These are phyloP conservation scores for Camelina sativa DNA, from an alignment of 345 rosid species.

Conservation along the genomic window DNA sequence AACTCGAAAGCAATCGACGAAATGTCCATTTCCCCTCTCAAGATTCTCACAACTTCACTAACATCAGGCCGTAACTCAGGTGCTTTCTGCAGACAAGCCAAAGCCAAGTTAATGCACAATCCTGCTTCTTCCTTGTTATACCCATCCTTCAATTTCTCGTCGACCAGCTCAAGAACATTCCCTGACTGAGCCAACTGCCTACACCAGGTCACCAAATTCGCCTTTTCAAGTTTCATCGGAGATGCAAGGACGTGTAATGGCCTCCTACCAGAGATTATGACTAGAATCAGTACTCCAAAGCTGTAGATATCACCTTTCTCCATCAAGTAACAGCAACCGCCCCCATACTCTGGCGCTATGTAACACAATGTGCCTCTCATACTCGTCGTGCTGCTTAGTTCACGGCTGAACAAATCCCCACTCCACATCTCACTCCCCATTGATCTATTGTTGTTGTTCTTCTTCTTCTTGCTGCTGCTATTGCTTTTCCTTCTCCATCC, in stretches of 20 bases:
- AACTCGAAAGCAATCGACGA: conserved; percentile 72
- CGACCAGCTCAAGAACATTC: conserved; percentile 82
- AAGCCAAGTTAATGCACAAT: conserved; percentile 86
- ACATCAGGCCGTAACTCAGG: conserved; percentile 91
- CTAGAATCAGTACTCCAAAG: conserved; percentile 89
- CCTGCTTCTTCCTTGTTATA: conserved; percentile 79
- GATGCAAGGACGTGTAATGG: conserved; percentile 92
- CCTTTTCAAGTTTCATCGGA: conserved; percentile 96
- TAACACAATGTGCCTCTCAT: conserved; percentile 98
- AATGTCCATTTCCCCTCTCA: conserved; percentile 92
- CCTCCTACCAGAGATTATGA: conserved; percentile 91
- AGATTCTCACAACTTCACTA: conserved; percentile 71
- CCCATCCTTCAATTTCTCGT: conserved; percentile 76
- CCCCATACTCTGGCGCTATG: conserved; percentile 92
- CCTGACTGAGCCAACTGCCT: conserved; percentile 90
- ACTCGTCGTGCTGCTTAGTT: conserved; percentile 98
- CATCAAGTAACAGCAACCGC: conserved; percentile 82
- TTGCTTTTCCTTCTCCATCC: conserved; percentile 64
- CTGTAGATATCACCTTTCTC: conserved; percentile 98
- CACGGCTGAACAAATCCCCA: conserved; percentile 90
- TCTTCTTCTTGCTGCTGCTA: conserved; percentile 51
- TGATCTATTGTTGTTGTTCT: conserved; percentile 44
- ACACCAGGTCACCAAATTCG: conserved; percentile 94
- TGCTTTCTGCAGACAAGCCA: conserved; percentile 80
- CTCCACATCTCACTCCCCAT: conserved; percentile 94